phyloP scores from a whole-genome alignment of 495 filamentous ascomycete species.

The Penicillium simplicissimum region DNA sequence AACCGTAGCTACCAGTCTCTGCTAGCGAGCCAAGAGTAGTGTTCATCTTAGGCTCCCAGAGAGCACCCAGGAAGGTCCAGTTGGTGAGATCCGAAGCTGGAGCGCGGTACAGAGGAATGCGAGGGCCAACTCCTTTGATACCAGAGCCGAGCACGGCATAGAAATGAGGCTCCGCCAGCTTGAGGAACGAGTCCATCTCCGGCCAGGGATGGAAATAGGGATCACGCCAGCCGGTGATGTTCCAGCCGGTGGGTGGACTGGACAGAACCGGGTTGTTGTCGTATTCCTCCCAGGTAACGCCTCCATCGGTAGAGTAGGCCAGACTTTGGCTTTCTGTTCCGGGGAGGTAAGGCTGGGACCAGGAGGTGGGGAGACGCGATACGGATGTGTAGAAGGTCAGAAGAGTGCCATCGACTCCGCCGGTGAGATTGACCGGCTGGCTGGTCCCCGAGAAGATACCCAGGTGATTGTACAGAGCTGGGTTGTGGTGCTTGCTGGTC shows the following conservation, averaged over 20 bases:
- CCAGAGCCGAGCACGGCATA: slow-evolving; percentile 23
- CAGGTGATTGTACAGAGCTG: slow-evolving; percentile 20
- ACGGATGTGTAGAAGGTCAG: slow-evolving; percentile 19
- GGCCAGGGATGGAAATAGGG: slow-evolving; percentile 16
- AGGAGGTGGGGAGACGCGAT: slow-evolving; percentile 17
- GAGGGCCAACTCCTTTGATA: slow-evolving; percentile 18
- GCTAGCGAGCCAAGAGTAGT: slow-evolving; percentile 12
- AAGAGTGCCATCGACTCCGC: slow-evolving; percentile 16
- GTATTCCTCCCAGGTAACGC: slow-evolving; percentile 19
- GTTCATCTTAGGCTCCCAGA: slow-evolving; percentile 21
- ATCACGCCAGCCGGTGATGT: slow-evolving; percentile 25
- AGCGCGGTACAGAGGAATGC: slow-evolving; percentile 17
- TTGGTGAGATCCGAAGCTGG: slow-evolving; percentile 18
- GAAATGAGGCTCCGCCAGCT: slow-evolving; percentile 15
- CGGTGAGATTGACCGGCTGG: slow-evolving; percentile 16
- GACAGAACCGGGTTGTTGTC: slow-evolving; percentile 19
- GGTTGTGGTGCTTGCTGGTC: slow-evolving; percentile 18
- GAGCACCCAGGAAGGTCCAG: slow-evolving; percentile 22
- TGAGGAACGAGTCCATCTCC: slow-evolving; percentile 13
- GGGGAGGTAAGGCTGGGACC: slow-evolving; percentile 8
- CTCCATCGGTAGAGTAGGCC: slow-evolving; percentile 18
- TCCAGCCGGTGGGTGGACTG: slow-evolving; percentile 15
- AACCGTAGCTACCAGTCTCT: slow-evolving; percentile 20
- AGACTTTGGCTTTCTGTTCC: slow-evolving; percentile 21
- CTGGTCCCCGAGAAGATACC: slow-evolving; percentile 18